Evolutionary conservation across 768 basidiomycete genomes (phyloP), one percentile per base, ranked within the genome.

Genomic region (Strobilomyces confusus): DNA sequence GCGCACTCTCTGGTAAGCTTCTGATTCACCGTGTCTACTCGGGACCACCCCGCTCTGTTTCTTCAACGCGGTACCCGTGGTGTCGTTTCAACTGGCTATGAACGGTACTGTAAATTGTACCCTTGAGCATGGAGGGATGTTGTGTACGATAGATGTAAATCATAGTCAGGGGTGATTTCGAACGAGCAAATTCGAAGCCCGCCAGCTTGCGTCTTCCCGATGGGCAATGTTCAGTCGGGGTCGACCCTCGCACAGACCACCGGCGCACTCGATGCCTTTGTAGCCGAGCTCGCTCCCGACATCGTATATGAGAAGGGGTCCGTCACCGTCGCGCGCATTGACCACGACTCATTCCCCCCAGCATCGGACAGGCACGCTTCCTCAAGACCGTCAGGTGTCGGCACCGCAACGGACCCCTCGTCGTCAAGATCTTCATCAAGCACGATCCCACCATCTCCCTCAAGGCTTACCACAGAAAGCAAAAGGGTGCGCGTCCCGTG

Each of bases 351-450:
- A 9, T 7, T 4, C 13, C 29, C 15, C 9, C 3, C 44, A 69
- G 68, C 58, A 60, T 69, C 44, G 68, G 68, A 2, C 68, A 69
- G 53, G 60, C 69, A 3, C 64, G 69, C 26, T 62, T 60, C 20
- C 73, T 86, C 60, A 93, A 92, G 79, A 87, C 94, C 0, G 93
- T 95, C 60, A 86, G 89, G 63, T 95, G 88, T 65, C 79, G 87
- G 37, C 92, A 97, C 72, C 75, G 80, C 44, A 86, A 89, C 62
- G 92, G 93, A 0, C 85, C 82, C 37, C 74, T 98, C 32, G 85
- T 97, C 48, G 81, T 95, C 64, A 98, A 98, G 79, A 86, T 98
- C 53, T 97, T 95, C 74, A 83, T 95, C 65, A 98, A 99, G 68
- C 87, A 93, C 0, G 93, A 98, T 71, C 90, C 92, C 23, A 81